Evolutionary conservation across 1,284 basidiomycete species (phyloP), one percentile per base, ranked within the genome.

Genomic region (Amylostereum areolatum): DNA sequence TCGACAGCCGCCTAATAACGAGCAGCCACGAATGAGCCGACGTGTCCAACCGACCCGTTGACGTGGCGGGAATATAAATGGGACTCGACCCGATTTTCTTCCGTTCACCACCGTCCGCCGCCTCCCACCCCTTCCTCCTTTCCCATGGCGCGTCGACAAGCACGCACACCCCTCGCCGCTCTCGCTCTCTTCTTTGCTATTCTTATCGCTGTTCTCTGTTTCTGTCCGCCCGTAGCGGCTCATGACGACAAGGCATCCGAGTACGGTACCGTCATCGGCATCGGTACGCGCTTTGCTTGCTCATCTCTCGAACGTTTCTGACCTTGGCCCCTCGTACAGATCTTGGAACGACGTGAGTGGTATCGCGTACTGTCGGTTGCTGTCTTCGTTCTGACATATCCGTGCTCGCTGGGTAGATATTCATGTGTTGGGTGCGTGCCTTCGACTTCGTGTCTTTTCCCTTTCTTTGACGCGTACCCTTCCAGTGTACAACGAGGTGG

Each of bases 191-290:
- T 85, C 85, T 47, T 59, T 89, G 57, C 56, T 78, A 52, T 74
- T 87, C 64, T 68, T 65, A 54, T 87, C 53, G 83, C 84, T 47
- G 54, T 88, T 58, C 59, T 87, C 59, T 78, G 76, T 64, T 67
- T 87, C 50, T 83, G 74, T 61, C 81, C 84, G 10, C 68, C 75
- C 43, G 67, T 71, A 39, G 78, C 74, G 50, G 71, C 69, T 35
- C 83, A 83, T 40, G 80, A 85, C 50, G 83, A 85, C 44, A 69
- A 70, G 62, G 69, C 65, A 59, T 60, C 63, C 44, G 85, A 92
- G 60, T 94, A 92, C 68, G 94, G 94, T 53, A 88, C 89, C 42
- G 94, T 97, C 44, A 97, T 97, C 68, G 94, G 92, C 79, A 97
- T 97, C 65, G 93, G 91, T 88, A 61, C 58, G 83, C 11, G 25